phyloP scores from a whole-genome alignment of 2,329 filamentous ascomycete genomes.

The Ophiostoma angusticollis region DNA sequence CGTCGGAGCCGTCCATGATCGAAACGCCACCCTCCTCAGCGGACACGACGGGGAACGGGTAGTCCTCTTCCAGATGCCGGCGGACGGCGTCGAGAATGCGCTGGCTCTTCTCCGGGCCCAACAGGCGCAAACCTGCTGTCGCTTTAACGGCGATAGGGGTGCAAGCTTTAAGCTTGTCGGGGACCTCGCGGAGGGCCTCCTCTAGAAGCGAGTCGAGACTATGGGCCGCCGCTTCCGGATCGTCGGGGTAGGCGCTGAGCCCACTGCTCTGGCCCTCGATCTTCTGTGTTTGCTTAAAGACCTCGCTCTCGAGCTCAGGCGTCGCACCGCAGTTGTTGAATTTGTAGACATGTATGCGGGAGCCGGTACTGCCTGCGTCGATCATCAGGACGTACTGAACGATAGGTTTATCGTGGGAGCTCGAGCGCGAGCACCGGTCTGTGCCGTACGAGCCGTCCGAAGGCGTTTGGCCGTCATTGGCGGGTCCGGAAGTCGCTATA shows the following conservation, averaged over 20 bases:
- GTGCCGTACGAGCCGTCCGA: slow-evolving; percentile 52
- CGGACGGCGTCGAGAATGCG: slow-evolving; percentile 80
- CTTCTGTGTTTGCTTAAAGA: slow-evolving; percentile 89
- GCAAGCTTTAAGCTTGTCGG: slow-evolving; percentile 81
- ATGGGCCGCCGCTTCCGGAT: slow-evolving; percentile 77
- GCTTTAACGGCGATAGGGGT: slow-evolving; percentile 95
- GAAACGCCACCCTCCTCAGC: slow-evolving; percentile 75
- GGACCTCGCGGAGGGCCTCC: slow-evolving; percentile 71
- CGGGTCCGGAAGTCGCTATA: neutral
- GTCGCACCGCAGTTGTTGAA: slow-evolving; percentile 97
- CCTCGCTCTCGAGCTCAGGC: slow-evolving; percentile 86
- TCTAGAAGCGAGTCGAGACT: slow-evolving; percentile 82
- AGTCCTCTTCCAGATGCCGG: slow-evolving; percentile 68
- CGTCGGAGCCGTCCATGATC: slow-evolving; percentile 95
- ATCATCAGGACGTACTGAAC: slow-evolving; percentile 98
- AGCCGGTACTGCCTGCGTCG: slow-evolving; percentile 94
- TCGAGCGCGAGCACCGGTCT: slow-evolving; percentile 68
- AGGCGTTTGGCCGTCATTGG: slow-evolving; percentile 36
- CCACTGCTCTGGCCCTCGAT: slow-evolving; percentile 51
- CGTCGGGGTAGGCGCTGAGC: slow-evolving; percentile 74
- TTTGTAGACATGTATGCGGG: slow-evolving; percentile 94
- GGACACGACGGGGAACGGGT: slow-evolving; percentile 89
- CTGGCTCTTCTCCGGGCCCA: slow-evolving; percentile 68
- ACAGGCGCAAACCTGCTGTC: slow-evolving; percentile 80
- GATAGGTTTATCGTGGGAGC: slow-evolving; percentile 78